These are phyloP conservation scores for Puccinia hordei DNA, from an alignment of 1,284 basidiomycete genomes.

Conservation along the genomic window DNA sequence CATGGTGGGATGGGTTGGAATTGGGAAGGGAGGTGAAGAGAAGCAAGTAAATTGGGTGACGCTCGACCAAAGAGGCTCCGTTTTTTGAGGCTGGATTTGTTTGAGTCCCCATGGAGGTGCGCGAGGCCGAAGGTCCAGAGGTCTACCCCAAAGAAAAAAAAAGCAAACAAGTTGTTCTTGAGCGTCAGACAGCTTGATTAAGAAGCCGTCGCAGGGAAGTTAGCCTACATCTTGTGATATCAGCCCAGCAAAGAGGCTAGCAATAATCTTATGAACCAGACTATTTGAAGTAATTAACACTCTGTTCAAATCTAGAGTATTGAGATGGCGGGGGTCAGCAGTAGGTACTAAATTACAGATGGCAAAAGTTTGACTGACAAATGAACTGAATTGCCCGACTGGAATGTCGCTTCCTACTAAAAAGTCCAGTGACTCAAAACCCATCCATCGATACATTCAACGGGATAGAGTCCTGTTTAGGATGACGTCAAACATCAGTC, in stretches of 20 bases:
- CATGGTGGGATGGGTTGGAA: neutral
- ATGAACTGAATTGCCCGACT: constrained; percentile 34
- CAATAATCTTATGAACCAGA: constrained; percentile 19
- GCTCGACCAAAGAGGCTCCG: constrained; percentile 15
- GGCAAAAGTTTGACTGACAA: constrained; percentile 10
- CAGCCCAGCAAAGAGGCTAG: constrained; percentile 4
- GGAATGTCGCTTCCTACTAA: constrained; percentile 10
- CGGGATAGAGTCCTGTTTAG: constrained; percentile 17
- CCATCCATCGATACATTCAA: constrained; percentile 16
- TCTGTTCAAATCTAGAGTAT: constrained; percentile 23
- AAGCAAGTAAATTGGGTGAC: constrained; percentile 32
- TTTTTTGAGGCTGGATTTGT: neutral
- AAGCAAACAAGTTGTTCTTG: neutral
- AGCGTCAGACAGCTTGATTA: neutral
- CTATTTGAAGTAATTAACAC: constrained; percentile 21
- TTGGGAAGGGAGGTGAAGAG: constrained; percentile 22
- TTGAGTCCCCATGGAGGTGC: neutral
- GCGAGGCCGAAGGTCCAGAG: neutral
- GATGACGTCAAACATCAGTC: neutral
- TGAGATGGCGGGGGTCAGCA: neutral
- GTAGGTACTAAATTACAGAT: neutral
- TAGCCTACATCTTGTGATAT: constrained; percentile 12
- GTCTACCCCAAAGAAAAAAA: neutral
- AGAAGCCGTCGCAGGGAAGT: neutral
- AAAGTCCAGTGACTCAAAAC: constrained; percentile 31